Conservation (phyloP, 73 alveolate species). For the Symbiodinium natans region DNA sequence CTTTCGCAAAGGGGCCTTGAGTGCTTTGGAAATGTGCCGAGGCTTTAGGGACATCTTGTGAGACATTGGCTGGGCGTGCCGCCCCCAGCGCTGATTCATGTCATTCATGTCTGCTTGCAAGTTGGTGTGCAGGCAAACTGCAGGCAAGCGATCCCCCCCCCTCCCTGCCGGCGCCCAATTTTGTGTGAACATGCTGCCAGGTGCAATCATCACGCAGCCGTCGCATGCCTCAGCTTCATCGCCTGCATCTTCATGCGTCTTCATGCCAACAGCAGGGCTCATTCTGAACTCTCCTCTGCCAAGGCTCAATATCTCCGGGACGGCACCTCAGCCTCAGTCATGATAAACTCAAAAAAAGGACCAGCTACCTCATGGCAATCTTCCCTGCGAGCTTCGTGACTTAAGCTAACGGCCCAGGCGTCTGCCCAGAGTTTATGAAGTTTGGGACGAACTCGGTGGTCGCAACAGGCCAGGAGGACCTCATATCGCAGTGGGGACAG, state of each 20-base stretch:
- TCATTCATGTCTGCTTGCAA: too few species aligned
- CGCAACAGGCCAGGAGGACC: neutral
- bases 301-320: neutral
- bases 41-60: slow-evolving; percentile 40
- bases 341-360: too few species aligned
- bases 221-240: neutral
- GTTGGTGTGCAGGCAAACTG: too few species aligned
- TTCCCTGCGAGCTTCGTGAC: too few species aligned
- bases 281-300: neutral
- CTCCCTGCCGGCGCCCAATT: neutral
- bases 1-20: neutral
- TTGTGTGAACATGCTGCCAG: neutral
- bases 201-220: slow-evolving; percentile 1
- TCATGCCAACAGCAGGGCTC: too few species aligned
- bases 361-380: too few species aligned
- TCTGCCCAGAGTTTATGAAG: slow-evolving; percentile 76
- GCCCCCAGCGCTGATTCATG: neutral
- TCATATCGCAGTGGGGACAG: too few species aligned
- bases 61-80: slow-evolving; percentile 46
- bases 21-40: neutral
- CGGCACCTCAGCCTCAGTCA: neutral
- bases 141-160: too few species aligned
- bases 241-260: too few species aligned
- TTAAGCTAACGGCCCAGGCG: neutral
- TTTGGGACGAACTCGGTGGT: slow-evolving; percentile 66